Base-by-base conservation (phyloP, 805 yeast species). In the Ogataea neopini region DNA sequence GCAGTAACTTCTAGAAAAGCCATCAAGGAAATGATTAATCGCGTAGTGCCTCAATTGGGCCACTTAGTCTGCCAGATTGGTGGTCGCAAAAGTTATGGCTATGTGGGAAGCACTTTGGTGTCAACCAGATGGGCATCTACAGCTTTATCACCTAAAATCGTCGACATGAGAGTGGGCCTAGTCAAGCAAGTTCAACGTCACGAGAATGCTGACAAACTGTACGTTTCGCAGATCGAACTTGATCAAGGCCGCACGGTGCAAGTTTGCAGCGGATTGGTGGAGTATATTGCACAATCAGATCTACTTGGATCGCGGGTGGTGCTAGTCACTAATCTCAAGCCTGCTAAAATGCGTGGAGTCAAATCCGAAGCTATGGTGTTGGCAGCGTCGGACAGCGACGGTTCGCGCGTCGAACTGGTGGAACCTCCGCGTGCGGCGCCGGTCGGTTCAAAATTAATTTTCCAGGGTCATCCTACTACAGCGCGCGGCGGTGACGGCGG, bases 331-430 rank as follows among this genome's bases (percentile, higher is more conserved):
- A 84, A 84, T 56, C 62, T 84, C 61, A 83, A 82, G 54, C 76
- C 82, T 3, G 72, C 81, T 9, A 81, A 81, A 58, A 76, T 84
- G 77, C 67, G 88, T 51, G 88, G 88, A 1, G 73, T 77, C 17
- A 60, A 58, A 34, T 81, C 86, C 1, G 79, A 81, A 52, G 87
- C 85, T 0, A 84, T 84, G 88, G 57, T 84, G 1, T 58, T 84
- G 17, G 87, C 88, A n/a, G 82, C 86, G 1, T 56, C 60, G 47
- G 25, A 32, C 5, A 52, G 40, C 6, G 63, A 53, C 2, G 50
- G 45, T 1, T 29, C 49, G 1, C 52, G 52, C 20, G 81, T 80
- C 3, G 81, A 75, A 39, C 61, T 79, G 5, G 74, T 81, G 0
- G 47, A 44, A 3, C 80, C 84, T 1, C 83, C 86, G 3, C 6